Evolutionary conservation across 139 green algal genomes (phyloP), one percentile per base, ranked within the genome.

Genomic region (Raphidocelis subcapitata): DNA sequence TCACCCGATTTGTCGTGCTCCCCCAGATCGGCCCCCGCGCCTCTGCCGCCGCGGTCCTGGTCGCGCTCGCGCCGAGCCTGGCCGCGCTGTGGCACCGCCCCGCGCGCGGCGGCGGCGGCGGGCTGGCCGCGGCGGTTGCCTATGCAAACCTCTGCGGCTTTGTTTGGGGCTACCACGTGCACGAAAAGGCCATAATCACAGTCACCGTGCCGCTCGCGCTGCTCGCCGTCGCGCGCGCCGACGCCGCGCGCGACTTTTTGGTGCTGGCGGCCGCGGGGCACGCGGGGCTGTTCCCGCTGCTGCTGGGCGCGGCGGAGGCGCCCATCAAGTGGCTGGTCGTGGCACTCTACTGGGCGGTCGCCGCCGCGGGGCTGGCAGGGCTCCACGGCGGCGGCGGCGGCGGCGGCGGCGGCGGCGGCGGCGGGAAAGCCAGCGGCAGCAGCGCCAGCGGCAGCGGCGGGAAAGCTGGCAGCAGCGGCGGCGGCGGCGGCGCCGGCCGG

Each of bases 151-250:
- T 98, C 67, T 93, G 84, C 62, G 87, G 86, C 44, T 97, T 95
- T 73, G 85, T 96, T 80, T 86, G 91, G 51, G 93, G 94, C 12
- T 99, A 94, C 82, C 95, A 99, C 75, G 95, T 99, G 46, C 95
- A 99, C 67, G 95, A 99, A 72, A 99, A 99, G 86, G 95, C 94
- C 0, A 76, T 90, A 3, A 79, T 99, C 15, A 88, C 88, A 70
- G 85, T 94, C 32, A 66, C 82, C 1, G 41, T 94, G 8, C 87
- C 88, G 10, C 47, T 91, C 61, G 79, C 62, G 2, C 29, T 74
- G 33, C 15, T 70, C 16, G 71, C 37, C 2, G 49, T 54, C 5
- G 29, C 67, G 56, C 15, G n/a, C n/a, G 24, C 28, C 15, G 57
- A 44, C 5, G 61, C 79, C 68, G 72, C 54, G 21, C 64, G 55